phyloP scores from a whole-genome alignment of 140 eudicot species.

The Ambrosia hybrid region DNA sequence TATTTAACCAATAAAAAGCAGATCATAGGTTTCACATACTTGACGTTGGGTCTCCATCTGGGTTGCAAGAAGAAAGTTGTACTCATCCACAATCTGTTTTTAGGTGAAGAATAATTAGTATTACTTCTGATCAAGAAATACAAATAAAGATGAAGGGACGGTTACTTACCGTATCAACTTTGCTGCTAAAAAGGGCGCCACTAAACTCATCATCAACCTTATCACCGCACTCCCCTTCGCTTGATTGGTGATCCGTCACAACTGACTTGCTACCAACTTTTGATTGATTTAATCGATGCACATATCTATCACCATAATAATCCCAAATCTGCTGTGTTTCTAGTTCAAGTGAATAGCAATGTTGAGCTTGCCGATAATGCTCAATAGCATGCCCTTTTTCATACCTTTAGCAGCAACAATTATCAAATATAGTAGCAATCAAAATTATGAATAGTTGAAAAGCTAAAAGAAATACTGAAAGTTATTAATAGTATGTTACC shows the following conservation, averaged over 20 bases:
- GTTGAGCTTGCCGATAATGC: conserved; percentile 75
- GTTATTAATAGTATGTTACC: conserved; percentile 43
- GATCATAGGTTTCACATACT: conserved; percentile 39
- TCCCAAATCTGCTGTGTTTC: conserved; percentile 93
- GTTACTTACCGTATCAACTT: conserved; percentile 65
- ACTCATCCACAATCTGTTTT: conserved; percentile 71
- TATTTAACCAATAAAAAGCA: not conserved
- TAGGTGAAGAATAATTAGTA: conserved; percentile 7
- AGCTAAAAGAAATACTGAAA: not conserved
- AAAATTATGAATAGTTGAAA: not conserved
- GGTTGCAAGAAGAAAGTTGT: conserved; percentile 86
- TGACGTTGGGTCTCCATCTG: conserved; percentile 88
- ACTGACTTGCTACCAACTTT: conserved; percentile 67
- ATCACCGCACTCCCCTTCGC: conserved; percentile 57
- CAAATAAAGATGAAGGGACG: not conserved
- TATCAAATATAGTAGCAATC: not conserved
- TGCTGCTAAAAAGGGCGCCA: conserved; percentile 84
- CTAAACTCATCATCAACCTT: conserved; percentile 64
- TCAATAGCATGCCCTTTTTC: conserved; percentile 77
- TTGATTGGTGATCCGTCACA: conserved; percentile 42
- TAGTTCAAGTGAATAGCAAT: conserved; percentile 83
- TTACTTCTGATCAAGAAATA: not conserved
- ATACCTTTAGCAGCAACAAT: conserved; percentile 48
- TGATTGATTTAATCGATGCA: conserved; percentile 90
- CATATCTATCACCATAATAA: conserved; percentile 88